Evolutionary conservation across 495 filamentous ascomycete genomes (phyloP).

Genomic region (Xylaria sp.): DNA sequence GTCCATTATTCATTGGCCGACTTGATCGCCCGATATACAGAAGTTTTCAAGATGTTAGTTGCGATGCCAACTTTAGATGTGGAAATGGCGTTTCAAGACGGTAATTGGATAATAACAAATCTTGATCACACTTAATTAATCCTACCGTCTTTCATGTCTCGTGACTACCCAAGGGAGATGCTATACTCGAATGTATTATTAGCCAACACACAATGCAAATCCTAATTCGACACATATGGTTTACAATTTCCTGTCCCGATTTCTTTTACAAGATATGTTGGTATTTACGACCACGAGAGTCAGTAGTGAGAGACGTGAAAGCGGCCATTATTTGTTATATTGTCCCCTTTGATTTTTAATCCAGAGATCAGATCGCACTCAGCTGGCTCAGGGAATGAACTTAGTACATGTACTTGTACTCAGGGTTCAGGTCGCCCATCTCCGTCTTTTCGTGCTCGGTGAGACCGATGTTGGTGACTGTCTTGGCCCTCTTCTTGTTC

Average conservation of each 20-base stretch:
- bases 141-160: not conserved
- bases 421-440: slow-evolving; percentile 71
- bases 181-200: not conserved
- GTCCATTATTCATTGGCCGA: not conserved
- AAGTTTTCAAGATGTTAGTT: slow-evolving; percentile 16
- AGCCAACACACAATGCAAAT: not conserved
- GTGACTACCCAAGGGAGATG: not conserved
- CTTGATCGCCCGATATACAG: not conserved
- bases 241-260: not conserved
- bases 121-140: slow-evolving; percentile 1
- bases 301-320: not conserved
- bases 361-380: not conserved
- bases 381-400: not conserved
- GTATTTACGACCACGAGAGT: not conserved
- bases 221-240: not conserved
- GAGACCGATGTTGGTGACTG: slow-evolving; percentile 58
- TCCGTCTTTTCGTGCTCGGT: slow-evolving; percentile 78
- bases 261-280: not conserved
- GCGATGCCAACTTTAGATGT: slow-evolving; percentile 20
- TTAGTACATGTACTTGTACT: slow-evolving; percentile 66
- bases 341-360: not conserved
- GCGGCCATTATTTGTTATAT: not conserved
- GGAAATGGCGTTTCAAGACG: slow-evolving; percentile 25
- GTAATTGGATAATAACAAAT: slow-evolving; percentile 26
- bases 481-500: slow-evolving; percentile 70